Conservation (phyloP, 208 protist species). For the Leishmania turanica region DNA sequence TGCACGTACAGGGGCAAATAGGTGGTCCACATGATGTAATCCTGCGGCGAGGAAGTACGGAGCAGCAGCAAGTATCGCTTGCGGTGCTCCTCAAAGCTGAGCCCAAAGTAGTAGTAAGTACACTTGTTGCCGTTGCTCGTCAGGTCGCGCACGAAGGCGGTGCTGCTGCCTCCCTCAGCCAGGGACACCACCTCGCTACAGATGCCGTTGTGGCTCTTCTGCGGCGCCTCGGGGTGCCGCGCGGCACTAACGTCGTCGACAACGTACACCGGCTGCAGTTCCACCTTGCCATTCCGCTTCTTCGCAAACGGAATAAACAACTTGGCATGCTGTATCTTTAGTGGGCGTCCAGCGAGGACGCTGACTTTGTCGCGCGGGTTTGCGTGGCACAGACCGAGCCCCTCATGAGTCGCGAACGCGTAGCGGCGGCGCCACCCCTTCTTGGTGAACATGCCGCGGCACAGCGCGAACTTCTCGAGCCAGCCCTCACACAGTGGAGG, state of each 20-base stretch:
- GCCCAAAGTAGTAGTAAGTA: constrained; percentile 58
- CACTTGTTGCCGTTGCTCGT: background rate
- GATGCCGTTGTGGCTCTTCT: constrained; percentile 31
- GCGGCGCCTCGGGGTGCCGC: constrained; percentile 47
- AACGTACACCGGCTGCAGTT: constrained; percentile 54
- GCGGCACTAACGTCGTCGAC: constrained; percentile 43
- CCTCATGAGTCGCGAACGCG: constrained; percentile 45
- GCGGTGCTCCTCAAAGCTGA: constrained; percentile 51
- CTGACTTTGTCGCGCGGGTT: constrained; percentile 30
- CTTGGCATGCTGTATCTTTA: constrained; percentile 22
- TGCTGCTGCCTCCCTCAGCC: constrained; percentile 5
- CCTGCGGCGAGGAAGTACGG: constrained; percentile 34
- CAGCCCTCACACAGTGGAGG: constrained; percentile 56
- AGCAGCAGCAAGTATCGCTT: constrained; percentile 61
- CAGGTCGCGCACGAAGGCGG: background rate
- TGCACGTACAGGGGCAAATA: constrained; percentile 53
- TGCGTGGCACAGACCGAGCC: constrained; percentile 45
- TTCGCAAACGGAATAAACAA: constrained; percentile 50
- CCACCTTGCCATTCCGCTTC: constrained; percentile 15
- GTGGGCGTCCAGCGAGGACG: background rate
- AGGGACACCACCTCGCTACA: constrained; percentile 27
- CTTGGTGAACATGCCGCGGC: constrained; percentile 41
- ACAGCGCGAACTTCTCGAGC: constrained; percentile 64
- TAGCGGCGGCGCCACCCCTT: constrained; percentile 60
- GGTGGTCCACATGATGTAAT: constrained; percentile 49